Percentiles rank a stretch among this genome's conserved stretches.
These are phyloP conservation scores for Aspergillus quadricinctus DNA, from an alignment of 2,329 filamentous ascomycete species.

Conservation along the genomic window DNA sequence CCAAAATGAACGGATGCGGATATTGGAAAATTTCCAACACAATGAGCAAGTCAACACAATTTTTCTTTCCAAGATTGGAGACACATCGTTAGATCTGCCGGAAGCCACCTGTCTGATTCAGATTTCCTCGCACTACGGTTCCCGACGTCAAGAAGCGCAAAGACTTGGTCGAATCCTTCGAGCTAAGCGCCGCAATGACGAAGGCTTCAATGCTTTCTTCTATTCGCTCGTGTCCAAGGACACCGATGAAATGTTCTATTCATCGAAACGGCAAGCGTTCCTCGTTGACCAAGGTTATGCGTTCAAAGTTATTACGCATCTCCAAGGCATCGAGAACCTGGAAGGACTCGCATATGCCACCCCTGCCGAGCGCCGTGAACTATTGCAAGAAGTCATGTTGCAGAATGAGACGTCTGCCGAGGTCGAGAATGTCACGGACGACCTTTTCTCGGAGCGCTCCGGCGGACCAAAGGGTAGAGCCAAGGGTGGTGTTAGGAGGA, in stretches of 20 bases:
- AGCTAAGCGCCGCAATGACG: conserved; percentile 92
- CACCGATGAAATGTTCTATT: conserved; percentile 97
- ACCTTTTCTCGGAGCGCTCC: conserved; percentile 59
- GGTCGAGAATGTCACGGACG: conserved; percentile 65
- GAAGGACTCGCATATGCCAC: conserved; percentile 75
- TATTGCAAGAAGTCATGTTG: conserved; percentile 83
- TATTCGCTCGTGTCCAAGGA: conserved; percentile 97
- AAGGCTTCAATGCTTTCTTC: conserved; percentile 98
- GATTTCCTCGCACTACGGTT: conserved; percentile 96
- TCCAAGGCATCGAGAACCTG: conserved; percentile 84
- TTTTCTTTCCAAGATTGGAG: conserved; percentile 95
- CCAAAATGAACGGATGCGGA: conserved; percentile 77
- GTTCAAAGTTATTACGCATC: conserved; percentile 96
- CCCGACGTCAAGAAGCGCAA: conserved; percentile 92
- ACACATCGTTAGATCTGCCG: conserved; percentile 94
- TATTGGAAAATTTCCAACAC: conserved; percentile 92
- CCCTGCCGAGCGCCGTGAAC: conserved; percentile 73
- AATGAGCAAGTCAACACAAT: conserved; percentile 87
- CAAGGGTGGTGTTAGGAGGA: conserved; percentile 66
- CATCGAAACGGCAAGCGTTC: conserved; percentile 93
- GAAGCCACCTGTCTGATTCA: conserved; percentile 97
- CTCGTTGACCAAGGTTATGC: conserved; percentile 97
- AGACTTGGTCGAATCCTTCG: conserved; percentile 86
- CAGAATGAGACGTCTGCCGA: conserved; percentile 74
- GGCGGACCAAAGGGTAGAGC: conserved; percentile 38